These are phyloP conservation scores for Rutstroemia sp. DNA, from an alignment of 2,329 filamentous ascomycete species.

Conservation along the genomic window DNA sequence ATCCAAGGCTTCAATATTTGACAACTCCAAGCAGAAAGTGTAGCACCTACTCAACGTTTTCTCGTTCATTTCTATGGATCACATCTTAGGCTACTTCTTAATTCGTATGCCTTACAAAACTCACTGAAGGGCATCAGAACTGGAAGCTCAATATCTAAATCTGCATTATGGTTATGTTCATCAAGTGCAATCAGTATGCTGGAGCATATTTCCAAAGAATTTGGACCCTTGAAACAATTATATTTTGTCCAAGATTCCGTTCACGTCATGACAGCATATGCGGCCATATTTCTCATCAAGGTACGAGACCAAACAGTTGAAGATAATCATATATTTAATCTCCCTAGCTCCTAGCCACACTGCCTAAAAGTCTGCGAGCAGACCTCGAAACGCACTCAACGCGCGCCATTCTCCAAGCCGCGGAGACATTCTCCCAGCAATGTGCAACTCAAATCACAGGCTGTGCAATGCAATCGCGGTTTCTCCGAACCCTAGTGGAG, in stretches of 20 bases:
- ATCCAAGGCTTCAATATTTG: too few species aligned
- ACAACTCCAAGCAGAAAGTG: neutral
- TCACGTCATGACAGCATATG: constrained; percentile 37
- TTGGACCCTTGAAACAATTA: constrained; percentile 26
- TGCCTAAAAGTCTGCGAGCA: neutral
- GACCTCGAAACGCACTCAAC: constrained; percentile 15
- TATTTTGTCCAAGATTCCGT: constrained; percentile 37
- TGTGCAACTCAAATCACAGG: constrained; percentile 24
- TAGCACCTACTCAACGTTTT: constrained; percentile 30
- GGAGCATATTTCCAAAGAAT: constrained; percentile 40
- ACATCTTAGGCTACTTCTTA: constrained; percentile 33
- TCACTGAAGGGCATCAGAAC: constrained; percentile 22
- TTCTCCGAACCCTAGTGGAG: constrained; percentile 23
- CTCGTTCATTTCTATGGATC: constrained; percentile 34
- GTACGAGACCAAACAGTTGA: constrained; percentile 10
- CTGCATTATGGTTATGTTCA: constrained; percentile 29
- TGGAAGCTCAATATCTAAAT: constrained; percentile 25
- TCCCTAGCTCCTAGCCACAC: neutral
- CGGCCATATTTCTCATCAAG: constrained; percentile 35
- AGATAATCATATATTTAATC: neutral
- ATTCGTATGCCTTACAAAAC: constrained; percentile 32
- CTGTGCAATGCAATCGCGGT: constrained; percentile 30
- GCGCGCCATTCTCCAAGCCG: constrained; percentile 11
- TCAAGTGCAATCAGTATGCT: constrained; percentile 52
- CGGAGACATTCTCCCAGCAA: constrained; percentile 26